Percentiles rank a stretch among this genome's conserved stretches.
Evolutionary conservation across 805 yeast species (phyloP).

Genomic region (Metschnikowia sp.): DNA sequence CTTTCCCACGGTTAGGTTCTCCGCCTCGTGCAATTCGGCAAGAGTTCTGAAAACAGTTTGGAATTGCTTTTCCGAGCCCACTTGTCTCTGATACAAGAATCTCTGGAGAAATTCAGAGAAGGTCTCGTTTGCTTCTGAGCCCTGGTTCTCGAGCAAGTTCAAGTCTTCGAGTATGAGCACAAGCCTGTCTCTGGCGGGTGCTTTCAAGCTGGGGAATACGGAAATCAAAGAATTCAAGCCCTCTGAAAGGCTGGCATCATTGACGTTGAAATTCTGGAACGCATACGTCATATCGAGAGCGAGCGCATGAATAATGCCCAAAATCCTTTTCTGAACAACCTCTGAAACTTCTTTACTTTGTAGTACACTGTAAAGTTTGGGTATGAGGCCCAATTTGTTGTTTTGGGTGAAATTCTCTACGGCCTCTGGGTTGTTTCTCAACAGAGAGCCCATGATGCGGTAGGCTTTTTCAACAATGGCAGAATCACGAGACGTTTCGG

Average conservation of each 20-base stretch:
- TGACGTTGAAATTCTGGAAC: conserved; percentile 21
- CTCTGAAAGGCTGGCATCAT: conserved; percentile 7
- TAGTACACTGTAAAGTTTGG: conserved; percentile 22
- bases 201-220: conserved; percentile 26
- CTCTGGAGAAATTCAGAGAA: conserved; percentile 38
- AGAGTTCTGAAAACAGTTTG: conserved; percentile 26
- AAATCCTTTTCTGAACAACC: conserved; percentile 42
- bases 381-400: conserved; percentile 19
- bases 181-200: conserved; percentile 35
- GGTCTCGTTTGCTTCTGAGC: conserved; percentile 21
- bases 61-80: conserved; percentile 37
- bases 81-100: conserved; percentile 23
- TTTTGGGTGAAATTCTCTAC: conserved; percentile 32
- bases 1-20: conserved; percentile 26
- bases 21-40: conserved; percentile 30
- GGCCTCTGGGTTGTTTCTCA: conserved; percentile 74
- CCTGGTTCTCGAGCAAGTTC: conserved; percentile 17
- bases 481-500: conserved; percentile 10
- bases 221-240: conserved; percentile 26
- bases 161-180: conserved; percentile 48
- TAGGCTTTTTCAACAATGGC: conserved; percentile 50
- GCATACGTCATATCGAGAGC: conserved; percentile 35
- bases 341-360: conserved; percentile 18
- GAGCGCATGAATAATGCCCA: conserved; percentile 52
- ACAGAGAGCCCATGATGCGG: conserved; percentile 60